Percentiles rank a stretch among this genome's conserved stretches.
phyloP scores from a whole-genome alignment of 192 early-diverging fungal species.

The Dispira simplex region DNA sequence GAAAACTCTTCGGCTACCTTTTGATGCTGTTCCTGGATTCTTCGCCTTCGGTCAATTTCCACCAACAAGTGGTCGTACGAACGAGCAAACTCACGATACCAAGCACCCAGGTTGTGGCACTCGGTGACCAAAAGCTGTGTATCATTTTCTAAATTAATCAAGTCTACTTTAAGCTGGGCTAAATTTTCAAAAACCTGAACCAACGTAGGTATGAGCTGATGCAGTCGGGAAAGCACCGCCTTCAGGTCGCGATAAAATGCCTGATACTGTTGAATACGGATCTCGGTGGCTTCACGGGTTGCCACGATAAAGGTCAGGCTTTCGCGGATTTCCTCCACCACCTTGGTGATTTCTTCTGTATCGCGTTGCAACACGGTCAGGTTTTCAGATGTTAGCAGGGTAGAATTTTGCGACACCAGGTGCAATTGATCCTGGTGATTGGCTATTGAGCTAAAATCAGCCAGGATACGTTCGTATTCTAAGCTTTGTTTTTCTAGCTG shows the following conservation, averaged over 20 bases:
- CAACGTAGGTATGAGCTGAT: neutral
- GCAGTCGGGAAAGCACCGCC: neutral
- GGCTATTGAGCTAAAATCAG: neutral
- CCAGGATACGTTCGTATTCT: constrained; percentile 5
- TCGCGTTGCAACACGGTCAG: constrained; percentile 4
- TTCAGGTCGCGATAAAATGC: constrained; percentile 4
- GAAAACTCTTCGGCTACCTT: constrained; percentile 10
- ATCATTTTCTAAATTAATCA: neutral
- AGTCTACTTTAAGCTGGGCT: neutral
- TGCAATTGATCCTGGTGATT: constrained; percentile 3
- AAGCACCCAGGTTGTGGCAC: neutral
- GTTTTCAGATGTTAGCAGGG: constrained; percentile 2
- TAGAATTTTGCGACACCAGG: neutral
- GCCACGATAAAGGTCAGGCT: neutral
- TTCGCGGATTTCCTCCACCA: constrained; percentile 5
- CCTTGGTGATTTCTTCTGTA: neutral
- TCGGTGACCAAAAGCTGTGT: constrained; percentile 1
- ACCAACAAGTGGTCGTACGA: constrained; percentile 9
- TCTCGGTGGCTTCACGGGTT: neutral
- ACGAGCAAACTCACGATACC: constrained; percentile 9
- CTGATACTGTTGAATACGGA: constrained; percentile 9
- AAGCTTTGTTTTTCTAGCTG: constrained; percentile 2
- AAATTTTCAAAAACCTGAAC: neutral
- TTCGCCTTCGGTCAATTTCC: constrained; percentile 11
- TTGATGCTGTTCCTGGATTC: constrained; percentile 17